Conservation (phyloP, 306 rosid species). For the Fragaria vesca region DNA sequence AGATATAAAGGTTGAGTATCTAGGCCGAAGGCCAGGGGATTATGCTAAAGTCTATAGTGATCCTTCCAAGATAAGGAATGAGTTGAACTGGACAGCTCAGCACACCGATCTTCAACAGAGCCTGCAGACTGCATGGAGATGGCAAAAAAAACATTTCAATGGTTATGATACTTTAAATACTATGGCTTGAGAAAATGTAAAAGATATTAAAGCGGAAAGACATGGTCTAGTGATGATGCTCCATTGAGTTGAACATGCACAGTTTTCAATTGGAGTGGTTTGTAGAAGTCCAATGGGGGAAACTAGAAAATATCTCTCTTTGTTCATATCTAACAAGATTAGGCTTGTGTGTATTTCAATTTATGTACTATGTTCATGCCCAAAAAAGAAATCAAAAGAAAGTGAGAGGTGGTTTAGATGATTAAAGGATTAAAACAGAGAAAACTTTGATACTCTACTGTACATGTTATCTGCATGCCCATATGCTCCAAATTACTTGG, state of each 20-base stretch:
- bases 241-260: conserved; percentile 9
- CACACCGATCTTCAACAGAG: conserved; percentile 73
- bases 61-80: conserved; percentile 64
- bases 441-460: not conserved
- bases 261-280: not conserved
- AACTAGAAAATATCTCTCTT: not conserved
- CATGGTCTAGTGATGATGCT: not conserved
- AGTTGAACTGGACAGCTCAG: conserved; percentile 78
- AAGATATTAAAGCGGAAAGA: not conserved
- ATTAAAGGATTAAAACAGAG: not conserved
- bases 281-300: not conserved
- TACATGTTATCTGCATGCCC: not conserved
- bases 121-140: conserved; percentile 69
- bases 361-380: not conserved
- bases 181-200: not conserved
- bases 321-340: not conserved
- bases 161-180: conserved; percentile 50
- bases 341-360: not conserved
- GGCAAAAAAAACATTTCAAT: conserved; percentile 71
- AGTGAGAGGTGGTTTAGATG: not conserved
- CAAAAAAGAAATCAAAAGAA: not conserved
- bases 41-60: conserved; percentile 87
- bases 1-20: conserved; percentile 68
- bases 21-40: conserved; percentile 83
- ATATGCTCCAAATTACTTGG: not conserved